Base-by-base conservation (phyloP, 441 rosid genomes). In the Aquilaria agallochum region DNA sequence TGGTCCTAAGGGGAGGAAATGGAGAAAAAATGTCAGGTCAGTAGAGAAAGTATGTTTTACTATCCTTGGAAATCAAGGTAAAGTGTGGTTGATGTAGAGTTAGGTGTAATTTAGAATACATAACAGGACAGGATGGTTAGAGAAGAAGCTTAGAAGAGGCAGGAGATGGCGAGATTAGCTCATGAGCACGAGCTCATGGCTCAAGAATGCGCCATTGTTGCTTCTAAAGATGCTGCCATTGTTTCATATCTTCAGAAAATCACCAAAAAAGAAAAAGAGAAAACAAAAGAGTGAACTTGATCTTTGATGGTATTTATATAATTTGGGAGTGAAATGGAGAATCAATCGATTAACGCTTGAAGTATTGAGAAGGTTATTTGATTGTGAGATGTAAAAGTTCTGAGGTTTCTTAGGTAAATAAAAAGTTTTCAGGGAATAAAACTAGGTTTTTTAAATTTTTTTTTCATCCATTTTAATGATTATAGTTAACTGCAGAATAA, bases 1-100 rank as follows among this genome's bases (percentile, higher is more conserved):
- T 79, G 98, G 99, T 72, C 71, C 86, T 50, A 92, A 95, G 79
- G 97, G 96, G 62, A 85, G 90, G 78, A 92, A 92, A 66, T 95
- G 98, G 97, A 84, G 96, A 65, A 92, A 95, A 78, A 95, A 95
- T 79, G 96, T 95, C 45, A 95, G 92, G 71, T 71, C 90, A 20
- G 96, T 95, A 53, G 99, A 92, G 76, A 95, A 92, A 96, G 98
- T 87, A 72, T 65, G 46, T 67, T 32, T 20, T 34, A 14, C 52
- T 50, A 42, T 47, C 31, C 47, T 8, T 40, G 9, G 45, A 40
- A 40, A 40, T 1, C 7, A 40, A 40, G 45, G 45, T 40, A 40
- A 40, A 7, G 9, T 40, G 7, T 40, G 42, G 9, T 40, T 40
- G 45, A 40, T 40, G 45, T 40, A 10, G 9, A 40, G 9, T 40